These are phyloP conservation scores for Solanum pinnatisectum DNA, from an alignment of 257 asterid species.

Conservation along the genomic window DNA sequence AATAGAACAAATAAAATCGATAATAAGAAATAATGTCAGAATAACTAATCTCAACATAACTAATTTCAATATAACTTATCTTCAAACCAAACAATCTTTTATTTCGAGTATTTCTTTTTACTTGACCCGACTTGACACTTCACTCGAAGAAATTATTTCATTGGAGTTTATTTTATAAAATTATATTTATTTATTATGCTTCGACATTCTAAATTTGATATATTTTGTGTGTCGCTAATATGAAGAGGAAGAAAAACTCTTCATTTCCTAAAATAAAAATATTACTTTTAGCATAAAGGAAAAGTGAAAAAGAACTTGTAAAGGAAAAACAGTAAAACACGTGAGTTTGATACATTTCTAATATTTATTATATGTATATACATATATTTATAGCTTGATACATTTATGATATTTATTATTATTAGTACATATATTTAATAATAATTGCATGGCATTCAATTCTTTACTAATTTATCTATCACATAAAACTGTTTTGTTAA, in stretches of 20 bases:
- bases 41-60: neutral
- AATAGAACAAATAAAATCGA: neutral
- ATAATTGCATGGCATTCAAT: neutral
- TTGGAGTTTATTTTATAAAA: neutral
- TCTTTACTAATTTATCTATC: neutral
- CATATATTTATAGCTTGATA: neutral
- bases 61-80: neutral
- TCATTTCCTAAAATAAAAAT: neutral
- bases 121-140: neutral
- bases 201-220: neutral
- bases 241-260: neutral
- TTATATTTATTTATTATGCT: neutral
- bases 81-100: accelerated
- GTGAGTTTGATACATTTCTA: neutral
- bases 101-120: accelerated
- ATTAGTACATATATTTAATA: neutral
- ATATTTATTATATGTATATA: neutral
- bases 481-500: neutral
- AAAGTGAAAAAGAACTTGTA: neutral
- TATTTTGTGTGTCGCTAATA: neutral
- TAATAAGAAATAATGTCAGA: neutral
- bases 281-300: neutral
- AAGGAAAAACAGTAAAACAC: neutral
- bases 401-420: neutral
- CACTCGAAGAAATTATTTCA: neutral